Conservation (phyloP, 169 alveolate species). For the Plasmodium fragile region DNA sequence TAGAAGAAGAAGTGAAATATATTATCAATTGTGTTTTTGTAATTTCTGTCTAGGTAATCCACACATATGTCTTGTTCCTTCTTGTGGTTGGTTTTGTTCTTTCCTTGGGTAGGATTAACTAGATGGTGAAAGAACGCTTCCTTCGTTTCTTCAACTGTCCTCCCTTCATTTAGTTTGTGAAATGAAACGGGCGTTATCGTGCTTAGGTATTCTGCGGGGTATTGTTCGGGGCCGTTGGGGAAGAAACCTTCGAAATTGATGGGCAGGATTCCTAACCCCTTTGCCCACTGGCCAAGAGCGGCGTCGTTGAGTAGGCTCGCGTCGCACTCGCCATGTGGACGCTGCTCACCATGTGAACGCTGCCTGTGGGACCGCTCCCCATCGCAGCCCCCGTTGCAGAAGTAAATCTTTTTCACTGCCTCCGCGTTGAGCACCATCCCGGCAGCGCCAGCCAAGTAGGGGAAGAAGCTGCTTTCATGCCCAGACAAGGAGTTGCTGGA, state of each 20-base stretch:
- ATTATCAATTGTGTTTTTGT: constrained; percentile 35
- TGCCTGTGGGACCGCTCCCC: neutral
- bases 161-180: constrained; percentile 35
- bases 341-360: too few relatives aligned
- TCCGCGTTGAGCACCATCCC: constrained; percentile 67
- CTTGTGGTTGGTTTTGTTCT: neutral
- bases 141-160: constrained; percentile 42
- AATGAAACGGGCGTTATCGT: constrained; percentile 40
- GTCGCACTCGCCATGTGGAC: neutral
- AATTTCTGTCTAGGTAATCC: constrained; percentile 62
- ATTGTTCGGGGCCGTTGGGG: constrained; percentile 26
- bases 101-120: constrained; percentile 4
- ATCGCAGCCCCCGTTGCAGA: neutral
- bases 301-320: constrained; percentile 5
- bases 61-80: constrained; percentile 6
- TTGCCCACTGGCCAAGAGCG: constrained; percentile 52
- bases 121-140: constrained; percentile 28
- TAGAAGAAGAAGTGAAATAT: constrained; percentile 62
- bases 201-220: constrained; percentile 24
- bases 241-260: constrained; percentile 75
- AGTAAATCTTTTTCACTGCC: constrained; percentile 26
- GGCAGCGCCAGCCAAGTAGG: constrained; percentile 50
- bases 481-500: neutral
- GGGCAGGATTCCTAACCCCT: constrained; percentile 19
- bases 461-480: neutral